Conservation (phyloP, 495 filamentous ascomycete species). For the Glonium stellatum region DNA sequence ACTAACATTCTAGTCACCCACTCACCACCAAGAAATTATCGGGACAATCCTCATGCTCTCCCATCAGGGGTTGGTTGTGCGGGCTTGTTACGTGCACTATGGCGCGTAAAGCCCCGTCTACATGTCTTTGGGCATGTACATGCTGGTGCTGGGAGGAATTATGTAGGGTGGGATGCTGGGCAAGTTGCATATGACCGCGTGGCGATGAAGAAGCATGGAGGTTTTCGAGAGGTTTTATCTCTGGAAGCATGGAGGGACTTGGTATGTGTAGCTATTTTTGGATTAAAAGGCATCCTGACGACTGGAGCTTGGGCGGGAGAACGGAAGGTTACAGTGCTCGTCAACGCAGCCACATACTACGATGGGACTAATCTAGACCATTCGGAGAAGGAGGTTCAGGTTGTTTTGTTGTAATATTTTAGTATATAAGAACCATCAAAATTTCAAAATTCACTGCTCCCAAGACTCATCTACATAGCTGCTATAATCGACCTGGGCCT, state of each 20-base stretch:
- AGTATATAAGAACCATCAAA: too few species aligned
- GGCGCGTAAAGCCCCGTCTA: conserved; percentile 66
- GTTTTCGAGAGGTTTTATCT: conserved; percentile 47
- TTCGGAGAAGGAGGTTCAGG: conserved; percentile 53
- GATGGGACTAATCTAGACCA: conserved; percentile 54
- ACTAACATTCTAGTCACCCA: conserved; percentile 84
- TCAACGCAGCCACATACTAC: conserved; percentile 70
- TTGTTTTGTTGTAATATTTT: conserved; percentile 39
- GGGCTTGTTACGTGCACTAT: conserved; percentile 63
- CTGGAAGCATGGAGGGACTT: conserved; percentile 54
- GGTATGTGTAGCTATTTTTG: conserved; percentile 52
- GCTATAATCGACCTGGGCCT: too few species aligned
- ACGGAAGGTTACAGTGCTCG: conserved; percentile 50
- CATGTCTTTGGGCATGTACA: conserved; percentile 90
- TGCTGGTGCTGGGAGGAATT: conserved; percentile 51
- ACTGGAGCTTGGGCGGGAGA: conserved; percentile 57
- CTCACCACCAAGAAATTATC: conserved; percentile 62
- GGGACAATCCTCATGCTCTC: conserved; percentile 52
- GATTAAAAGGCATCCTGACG: conserved; percentile 59
- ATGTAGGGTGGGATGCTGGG: conserved; percentile 67
- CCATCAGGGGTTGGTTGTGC: conserved; percentile 52
- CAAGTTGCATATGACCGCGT: conserved; percentile 65
- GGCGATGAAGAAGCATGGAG: conserved; percentile 40
- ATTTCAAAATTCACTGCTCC: too few species aligned
- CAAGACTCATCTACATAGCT: too few species aligned